Conservation (phyloP, 2,329 filamentous ascomycete genomes). For the Penicillium sclerotiorum region DNA sequence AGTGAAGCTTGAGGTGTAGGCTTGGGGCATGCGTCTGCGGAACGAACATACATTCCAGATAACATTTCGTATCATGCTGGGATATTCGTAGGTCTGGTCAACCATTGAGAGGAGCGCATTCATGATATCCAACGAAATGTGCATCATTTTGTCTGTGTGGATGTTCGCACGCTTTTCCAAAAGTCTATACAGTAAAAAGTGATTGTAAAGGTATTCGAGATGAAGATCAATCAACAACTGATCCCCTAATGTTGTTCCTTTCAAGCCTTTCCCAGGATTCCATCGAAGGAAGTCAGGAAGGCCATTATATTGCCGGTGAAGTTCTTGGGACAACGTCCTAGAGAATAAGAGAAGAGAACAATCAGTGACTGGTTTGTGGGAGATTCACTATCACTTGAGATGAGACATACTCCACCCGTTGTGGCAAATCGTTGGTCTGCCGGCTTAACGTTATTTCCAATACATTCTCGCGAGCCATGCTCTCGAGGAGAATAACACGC, state of each 20-base stretch:
- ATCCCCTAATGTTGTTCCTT: slow-evolving; percentile 6
- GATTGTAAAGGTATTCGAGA: slow-evolving; percentile 28
- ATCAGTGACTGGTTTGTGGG: not conserved
- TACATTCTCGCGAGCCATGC: slow-evolving; percentile 23
- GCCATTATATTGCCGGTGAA: slow-evolving; percentile 12
- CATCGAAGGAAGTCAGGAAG: slow-evolving; percentile 25
- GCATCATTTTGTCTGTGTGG: slow-evolving; percentile 21
- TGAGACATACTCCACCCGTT: slow-evolving; percentile 19
- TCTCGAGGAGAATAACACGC: slow-evolving; percentile 12
- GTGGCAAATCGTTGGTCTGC: slow-evolving; percentile 17
- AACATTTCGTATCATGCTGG: slow-evolving; percentile 8
- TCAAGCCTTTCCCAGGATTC: not conserved
- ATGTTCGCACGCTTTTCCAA: slow-evolving; percentile 21
- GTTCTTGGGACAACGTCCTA: slow-evolving; percentile 21
- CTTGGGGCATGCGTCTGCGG: not conserved
- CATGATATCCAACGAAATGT: slow-evolving; percentile 27
- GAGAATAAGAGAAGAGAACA: not conserved
- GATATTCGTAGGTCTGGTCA: slow-evolving; percentile 10
- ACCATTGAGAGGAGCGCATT: slow-evolving; percentile 18
- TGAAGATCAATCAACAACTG: slow-evolving; percentile 18
- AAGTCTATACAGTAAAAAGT: slow-evolving; percentile 27
- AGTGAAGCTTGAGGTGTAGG: too few relatives aligned
- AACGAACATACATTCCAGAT: slow-evolving; percentile 21
- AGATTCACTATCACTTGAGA: not conserved
- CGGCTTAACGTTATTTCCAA: slow-evolving; percentile 24